Percentiles rank a stretch among this genome's conserved stretches.
phyloP scores from a whole-genome alignment of 108 stramenopile species.

The Nitzschia palea region DNA sequence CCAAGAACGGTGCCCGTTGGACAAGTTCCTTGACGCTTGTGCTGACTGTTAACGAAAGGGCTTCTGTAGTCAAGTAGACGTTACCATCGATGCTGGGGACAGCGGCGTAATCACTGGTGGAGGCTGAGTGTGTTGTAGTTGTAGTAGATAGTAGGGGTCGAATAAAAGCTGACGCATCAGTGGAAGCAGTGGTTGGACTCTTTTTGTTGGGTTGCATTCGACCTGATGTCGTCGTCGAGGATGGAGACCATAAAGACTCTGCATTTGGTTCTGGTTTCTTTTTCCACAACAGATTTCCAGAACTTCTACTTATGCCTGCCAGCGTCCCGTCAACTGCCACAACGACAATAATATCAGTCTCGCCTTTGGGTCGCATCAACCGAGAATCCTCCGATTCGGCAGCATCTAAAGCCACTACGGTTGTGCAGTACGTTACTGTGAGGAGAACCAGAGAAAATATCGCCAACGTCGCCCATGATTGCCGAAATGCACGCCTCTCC shows the following conservation, averaged over 20 bases:
- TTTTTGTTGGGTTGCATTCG: neutral
- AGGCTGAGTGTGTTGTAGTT: conserved; percentile 42
- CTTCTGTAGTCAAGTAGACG: conserved; percentile 51
- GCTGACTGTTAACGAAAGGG: conserved; percentile 29
- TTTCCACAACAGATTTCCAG: conserved; percentile 74
- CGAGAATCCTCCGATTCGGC: too few species aligned
- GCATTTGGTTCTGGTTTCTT: neutral
- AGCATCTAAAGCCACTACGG: too few species aligned
- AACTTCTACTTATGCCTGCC: conserved; percentile 62
- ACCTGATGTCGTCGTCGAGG: neutral
- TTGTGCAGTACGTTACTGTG: too few species aligned
- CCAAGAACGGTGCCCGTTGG: conserved; percentile 75
- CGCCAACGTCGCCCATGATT: too few species aligned
- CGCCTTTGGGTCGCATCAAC: too few species aligned
- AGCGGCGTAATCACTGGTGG: conserved; percentile 39
- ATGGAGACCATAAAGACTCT: neutral
- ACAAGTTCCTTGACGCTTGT: conserved; percentile 72
- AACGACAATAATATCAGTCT: conserved; percentile 53
- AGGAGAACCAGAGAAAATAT: too few species aligned
- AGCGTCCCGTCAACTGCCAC: conserved; percentile 74
- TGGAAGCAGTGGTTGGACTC: too few species aligned
- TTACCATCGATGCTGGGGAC: conserved; percentile 82
- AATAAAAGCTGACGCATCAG: conserved; percentile 34
- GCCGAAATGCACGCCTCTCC: too few species aligned
- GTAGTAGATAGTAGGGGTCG: conserved; percentile 75